A percentile compares a stretch with the other conserved stretches of the same genome.
phyloP scores from a whole-genome alignment of 208 protist species.

The Leishmania braziliensis region DNA sequence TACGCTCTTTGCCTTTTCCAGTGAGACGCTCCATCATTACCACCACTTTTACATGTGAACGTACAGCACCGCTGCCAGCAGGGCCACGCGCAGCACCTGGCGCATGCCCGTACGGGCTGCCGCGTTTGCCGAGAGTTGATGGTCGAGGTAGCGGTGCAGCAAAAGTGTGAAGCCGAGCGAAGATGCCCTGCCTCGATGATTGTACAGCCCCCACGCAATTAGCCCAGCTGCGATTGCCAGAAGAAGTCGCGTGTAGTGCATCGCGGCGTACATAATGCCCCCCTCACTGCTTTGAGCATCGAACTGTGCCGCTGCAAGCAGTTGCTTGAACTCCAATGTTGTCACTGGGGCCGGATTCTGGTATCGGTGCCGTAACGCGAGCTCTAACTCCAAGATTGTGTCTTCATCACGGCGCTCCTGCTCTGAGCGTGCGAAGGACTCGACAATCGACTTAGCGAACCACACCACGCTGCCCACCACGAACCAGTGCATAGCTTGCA shows the following conservation, averaged over 20 bases:
- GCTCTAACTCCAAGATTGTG: conserved; percentile 30
- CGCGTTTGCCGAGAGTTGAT: conserved; percentile 35
- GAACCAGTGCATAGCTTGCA: conserved; percentile 53
- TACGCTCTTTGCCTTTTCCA: too few species aligned
- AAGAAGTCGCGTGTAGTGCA: conserved; percentile 17
- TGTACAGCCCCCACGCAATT: conserved; percentile 34
- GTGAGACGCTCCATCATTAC: not conserved
- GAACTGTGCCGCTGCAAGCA: conserved; percentile 13
- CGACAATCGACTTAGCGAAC: conserved; percentile 88
- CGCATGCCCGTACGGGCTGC: conserved; percentile 36
- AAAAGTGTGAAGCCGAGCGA: conserved; percentile 45
- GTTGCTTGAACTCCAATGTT: conserved; percentile 11
- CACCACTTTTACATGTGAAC: conserved; percentile 7
- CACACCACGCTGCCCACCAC: conserved; percentile 69
- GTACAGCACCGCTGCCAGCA: conserved; percentile 46
- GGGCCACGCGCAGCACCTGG: conserved; percentile 31
- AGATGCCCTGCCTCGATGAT: conserved; percentile 27
- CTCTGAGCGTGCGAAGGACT: conserved; percentile 76
- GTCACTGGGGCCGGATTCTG: conserved; percentile 9
- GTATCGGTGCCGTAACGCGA: conserved; percentile 16
- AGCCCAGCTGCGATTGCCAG: conserved; percentile 8
- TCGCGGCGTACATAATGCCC: not conserved
- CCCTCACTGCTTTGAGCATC: conserved; percentile 11
- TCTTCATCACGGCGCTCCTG: conserved; percentile 58
- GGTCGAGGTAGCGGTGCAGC: conserved; percentile 47